Conservation (phyloP, 1,284 basidiomycete genomes). For the Moesziomyces sp. region DNA sequence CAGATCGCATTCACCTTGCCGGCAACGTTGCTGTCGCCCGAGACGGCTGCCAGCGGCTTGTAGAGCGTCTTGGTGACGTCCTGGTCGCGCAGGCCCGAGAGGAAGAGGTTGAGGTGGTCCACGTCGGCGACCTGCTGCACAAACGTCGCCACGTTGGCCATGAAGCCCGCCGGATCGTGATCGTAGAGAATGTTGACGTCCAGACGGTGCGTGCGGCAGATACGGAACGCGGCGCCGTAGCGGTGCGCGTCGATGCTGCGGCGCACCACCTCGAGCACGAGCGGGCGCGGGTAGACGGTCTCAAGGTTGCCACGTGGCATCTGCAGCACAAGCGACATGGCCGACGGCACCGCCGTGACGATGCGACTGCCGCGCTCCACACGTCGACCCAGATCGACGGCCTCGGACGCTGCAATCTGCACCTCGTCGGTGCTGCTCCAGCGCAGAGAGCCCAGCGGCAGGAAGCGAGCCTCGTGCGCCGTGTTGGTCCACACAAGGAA, state of each 20-base stretch:
- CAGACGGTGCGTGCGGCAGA: conserved; percentile 91
- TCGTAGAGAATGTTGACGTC: conserved; percentile 90
- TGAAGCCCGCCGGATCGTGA: conserved; percentile 78
- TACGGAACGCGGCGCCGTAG: conserved; percentile 86
- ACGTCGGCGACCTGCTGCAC: conserved; percentile 87
- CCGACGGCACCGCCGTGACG: conserved; percentile 64
- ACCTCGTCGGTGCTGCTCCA: conserved; percentile 12
- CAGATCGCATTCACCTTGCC: conserved; percentile 78
- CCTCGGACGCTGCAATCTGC: conserved; percentile 16
- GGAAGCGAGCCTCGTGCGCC: conserved; percentile 83
- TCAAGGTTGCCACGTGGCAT: conserved; percentile 98
- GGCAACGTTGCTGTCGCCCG: conserved; percentile 64
- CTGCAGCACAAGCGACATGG: conserved; percentile 84
- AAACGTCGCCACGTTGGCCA: conserved; percentile 72
- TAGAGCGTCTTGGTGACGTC: conserved; percentile 69
- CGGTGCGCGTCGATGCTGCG: conserved; percentile 61
- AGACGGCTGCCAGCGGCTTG: conserved; percentile 39
- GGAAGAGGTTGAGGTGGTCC: conserved; percentile 92
- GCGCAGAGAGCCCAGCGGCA: conserved; percentile 71
- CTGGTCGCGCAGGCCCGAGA: conserved; percentile 76
- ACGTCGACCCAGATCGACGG: conserved; percentile 52
- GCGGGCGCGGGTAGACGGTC: conserved; percentile 89
- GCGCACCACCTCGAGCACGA: conserved; percentile 77
- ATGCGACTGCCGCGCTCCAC: conserved; percentile 65
- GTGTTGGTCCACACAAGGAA: conserved; percentile 89